phyloP scores from a whole-genome alignment of 2,329 filamentous ascomycete genomes.

The Corinectria fuckeliana region DNA sequence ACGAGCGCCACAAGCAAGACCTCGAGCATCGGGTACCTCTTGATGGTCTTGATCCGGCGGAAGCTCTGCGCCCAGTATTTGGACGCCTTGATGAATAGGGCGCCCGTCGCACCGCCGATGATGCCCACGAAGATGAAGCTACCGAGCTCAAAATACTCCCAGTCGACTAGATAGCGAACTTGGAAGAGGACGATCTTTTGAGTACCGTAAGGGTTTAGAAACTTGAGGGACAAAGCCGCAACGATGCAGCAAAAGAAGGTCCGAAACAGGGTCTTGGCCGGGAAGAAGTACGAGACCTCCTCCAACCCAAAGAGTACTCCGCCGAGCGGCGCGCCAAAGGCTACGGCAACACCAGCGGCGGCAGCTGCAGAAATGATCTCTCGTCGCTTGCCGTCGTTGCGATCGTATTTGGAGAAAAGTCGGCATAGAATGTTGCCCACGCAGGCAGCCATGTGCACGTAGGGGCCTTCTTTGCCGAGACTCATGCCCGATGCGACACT shows the following conservation, averaged over 20 bases:
- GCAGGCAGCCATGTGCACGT: constrained; percentile 96
- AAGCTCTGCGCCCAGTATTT: constrained; percentile 89
- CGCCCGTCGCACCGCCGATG: constrained; percentile 83
- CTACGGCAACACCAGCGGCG: constrained; percentile 89
- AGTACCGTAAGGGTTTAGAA: constrained; percentile 94
- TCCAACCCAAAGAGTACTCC: constrained; percentile 93
- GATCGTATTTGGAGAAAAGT: constrained; percentile 91
- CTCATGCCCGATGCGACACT: constrained; percentile 93
- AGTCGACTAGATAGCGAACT: constrained; percentile 87
- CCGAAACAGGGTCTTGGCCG: constrained; percentile 93
- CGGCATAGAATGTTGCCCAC: constrained; percentile 95
- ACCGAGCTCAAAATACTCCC: constrained; percentile 90
- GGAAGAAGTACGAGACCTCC: constrained; percentile 97
- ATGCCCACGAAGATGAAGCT: constrained; percentile 87
- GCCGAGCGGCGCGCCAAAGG: constrained; percentile 86
- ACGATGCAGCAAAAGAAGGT: constrained; percentile 99
- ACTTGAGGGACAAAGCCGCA: constrained; percentile 89
- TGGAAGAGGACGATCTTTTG: constrained; percentile 97
- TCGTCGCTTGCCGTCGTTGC: constrained; percentile 91
- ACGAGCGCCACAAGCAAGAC: constrained; percentile 86
- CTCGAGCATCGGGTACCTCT: constrained; percentile 83
- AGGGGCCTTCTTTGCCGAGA: constrained; percentile 92
- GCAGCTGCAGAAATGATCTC: constrained; percentile 94
- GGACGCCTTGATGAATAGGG: constrained; percentile 96
- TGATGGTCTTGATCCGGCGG: constrained; percentile 80